A percentile compares a stretch with the other conserved stretches of the same genome.
These are phyloP conservation scores for Tylopilus rubrobrunneus DNA, from an alignment of 768 basidiomycete species.

Conservation along the genomic window DNA sequence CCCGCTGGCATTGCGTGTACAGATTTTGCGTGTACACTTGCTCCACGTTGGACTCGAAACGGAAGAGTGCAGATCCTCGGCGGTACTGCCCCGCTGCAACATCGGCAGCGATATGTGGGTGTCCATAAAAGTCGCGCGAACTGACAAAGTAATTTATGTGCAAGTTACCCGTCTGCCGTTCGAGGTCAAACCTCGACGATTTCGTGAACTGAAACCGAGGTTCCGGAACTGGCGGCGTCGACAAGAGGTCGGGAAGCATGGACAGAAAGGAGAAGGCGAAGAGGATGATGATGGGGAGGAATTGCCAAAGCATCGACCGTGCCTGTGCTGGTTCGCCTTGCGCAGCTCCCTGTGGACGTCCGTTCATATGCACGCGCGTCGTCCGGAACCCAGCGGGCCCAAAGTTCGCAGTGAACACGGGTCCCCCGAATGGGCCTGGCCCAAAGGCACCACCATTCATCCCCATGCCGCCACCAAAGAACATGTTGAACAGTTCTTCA, in stretches of 20 bases:
- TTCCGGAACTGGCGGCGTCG: constrained; percentile 65
- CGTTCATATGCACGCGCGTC: constrained; percentile 48
- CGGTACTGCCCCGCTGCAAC: constrained; percentile 44
- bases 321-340: constrained; percentile 40
- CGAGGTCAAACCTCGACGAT: constrained; percentile 59
- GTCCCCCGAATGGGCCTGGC: constrained; percentile 42
- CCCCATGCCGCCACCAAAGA: constrained; percentile 72
- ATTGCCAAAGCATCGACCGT: constrained; percentile 66
- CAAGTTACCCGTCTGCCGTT: constrained; percentile 65
- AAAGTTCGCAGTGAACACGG: constrained; percentile 76
- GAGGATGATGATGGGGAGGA: constrained; percentile 80
- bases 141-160: constrained; percentile 86
- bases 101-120: constrained; percentile 72
- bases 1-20: constrained; percentile 68
- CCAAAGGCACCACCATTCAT: constrained; percentile 48
- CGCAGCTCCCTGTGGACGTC: constrained; percentile 31
- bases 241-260: constrained; percentile 72
- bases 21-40: constrained; percentile 66
- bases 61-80: constrained; percentile 36
- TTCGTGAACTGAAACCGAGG: constrained; percentile 72
- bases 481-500: constrained; percentile 97
- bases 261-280: constrained; percentile 83
- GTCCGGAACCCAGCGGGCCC: constrained; percentile 82
- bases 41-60: constrained; percentile 79
- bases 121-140: constrained; percentile 65